Conservation (phyloP, 2,329 filamentous ascomycete genomes). For the Microdochium nivale region DNA sequence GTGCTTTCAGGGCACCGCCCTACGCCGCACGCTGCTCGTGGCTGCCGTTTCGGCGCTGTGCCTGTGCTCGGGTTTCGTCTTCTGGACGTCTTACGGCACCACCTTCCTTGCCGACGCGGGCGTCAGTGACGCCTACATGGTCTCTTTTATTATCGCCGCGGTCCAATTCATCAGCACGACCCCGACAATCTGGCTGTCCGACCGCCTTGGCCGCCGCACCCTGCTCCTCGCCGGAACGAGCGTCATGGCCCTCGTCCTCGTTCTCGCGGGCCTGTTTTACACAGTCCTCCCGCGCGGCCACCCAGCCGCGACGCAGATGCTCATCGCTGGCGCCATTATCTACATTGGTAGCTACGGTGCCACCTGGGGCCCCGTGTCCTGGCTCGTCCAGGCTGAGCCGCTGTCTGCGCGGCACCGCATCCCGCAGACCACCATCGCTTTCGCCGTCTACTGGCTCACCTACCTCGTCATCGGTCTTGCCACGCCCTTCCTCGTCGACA, state of each 20-base stretch:
- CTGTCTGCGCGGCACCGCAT: background rate
- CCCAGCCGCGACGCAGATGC: background rate
- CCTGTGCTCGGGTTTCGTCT: background rate
- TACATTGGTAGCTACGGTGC: background rate
- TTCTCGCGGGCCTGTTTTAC: background rate
- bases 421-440: background rate
- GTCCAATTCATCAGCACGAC: background rate
- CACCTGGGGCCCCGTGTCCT: background rate
- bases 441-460: slow-evolving; percentile 1
- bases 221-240: background rate
- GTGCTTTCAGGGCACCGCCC: background rate
- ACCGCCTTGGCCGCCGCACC: background rate
- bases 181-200: background rate
- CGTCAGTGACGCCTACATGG: background rate
- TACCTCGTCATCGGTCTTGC: background rate
- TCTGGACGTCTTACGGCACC: background rate
- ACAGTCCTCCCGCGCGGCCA: background rate
- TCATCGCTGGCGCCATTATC: background rate
- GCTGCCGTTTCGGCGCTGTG: background rate
- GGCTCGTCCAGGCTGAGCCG: background rate
- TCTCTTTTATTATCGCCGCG: background rate
- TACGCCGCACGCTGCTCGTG: background rate
- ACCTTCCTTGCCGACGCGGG: background rate
- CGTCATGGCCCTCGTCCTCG: background rate
- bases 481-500: background rate